A percentile compares a stretch with the other conserved stretches of the same genome.
Evolutionary conservation across 2,329 filamentous ascomycete species (phyloP).

Genomic region (Sphaceloma murrayae): DNA sequence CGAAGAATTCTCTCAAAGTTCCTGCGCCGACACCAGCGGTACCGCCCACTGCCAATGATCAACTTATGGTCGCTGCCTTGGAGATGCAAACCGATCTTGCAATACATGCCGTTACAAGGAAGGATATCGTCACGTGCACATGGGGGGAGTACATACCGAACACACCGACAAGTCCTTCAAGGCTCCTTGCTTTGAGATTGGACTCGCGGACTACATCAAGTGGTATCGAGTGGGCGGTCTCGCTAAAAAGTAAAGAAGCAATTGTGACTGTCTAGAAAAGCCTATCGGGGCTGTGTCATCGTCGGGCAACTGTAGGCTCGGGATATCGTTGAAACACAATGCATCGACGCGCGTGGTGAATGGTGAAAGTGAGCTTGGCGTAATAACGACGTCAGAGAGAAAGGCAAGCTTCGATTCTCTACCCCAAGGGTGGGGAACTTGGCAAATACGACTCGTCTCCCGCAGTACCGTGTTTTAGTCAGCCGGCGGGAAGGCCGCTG

Average conservation of each 20-base stretch:
- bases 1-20: slow-evolving; percentile 36
- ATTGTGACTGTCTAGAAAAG: slow-evolving; percentile 10
- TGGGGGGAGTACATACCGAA: slow-evolving; percentile 27
- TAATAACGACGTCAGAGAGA: slow-evolving; percentile 10
- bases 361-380: not conserved
- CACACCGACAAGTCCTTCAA: slow-evolving; percentile 28
- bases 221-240: slow-evolving; percentile 19
- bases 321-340: slow-evolving; percentile 9
- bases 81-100: too few relatives aligned
- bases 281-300: not conserved
- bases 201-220: slow-evolving; percentile 26
- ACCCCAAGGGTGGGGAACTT: too few relatives aligned
- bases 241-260: slow-evolving; percentile 20
- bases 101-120: too few relatives aligned
- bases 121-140: too few relatives aligned
- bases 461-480: too few relatives aligned
- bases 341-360: not conserved
- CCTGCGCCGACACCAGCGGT: slow-evolving; percentile 37
- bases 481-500: too few relatives aligned
- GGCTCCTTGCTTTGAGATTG: slow-evolving; percentile 25
- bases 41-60: slow-evolving; percentile 29
- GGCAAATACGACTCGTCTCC: too few relatives aligned
- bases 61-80: too few relatives aligned
- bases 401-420: too few relatives aligned
- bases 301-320: not conserved